These are phyloP conservation scores for Sesbania bispinosa DNA, from an alignment of 306 rosid species.

Conservation along the genomic window DNA sequence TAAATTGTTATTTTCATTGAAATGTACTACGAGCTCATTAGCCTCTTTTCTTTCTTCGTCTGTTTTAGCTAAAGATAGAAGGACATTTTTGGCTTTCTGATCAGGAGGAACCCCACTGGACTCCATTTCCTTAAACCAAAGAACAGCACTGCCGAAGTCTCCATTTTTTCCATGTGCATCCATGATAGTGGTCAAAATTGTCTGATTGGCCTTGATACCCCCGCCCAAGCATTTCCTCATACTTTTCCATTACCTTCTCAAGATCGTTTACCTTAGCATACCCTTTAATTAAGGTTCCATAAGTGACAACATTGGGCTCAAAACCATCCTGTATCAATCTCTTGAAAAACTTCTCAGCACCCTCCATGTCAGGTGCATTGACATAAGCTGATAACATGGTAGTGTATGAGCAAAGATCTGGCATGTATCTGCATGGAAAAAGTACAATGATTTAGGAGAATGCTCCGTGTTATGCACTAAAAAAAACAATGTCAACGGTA, in stretches of 20 bases:
- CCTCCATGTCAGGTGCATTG: constrained; percentile 85
- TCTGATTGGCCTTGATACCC: constrained; percentile 69
- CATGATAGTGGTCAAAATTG: constrained; percentile 77
- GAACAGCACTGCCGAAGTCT: constrained; percentile 70
- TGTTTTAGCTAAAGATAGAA: constrained; percentile 70
- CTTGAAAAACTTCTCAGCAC: constrained; percentile 78
- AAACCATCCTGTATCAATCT: constrained; percentile 71
- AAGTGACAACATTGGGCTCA: constrained; percentile 77
- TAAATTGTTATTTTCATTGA: constrained; percentile 29
- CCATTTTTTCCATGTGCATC: constrained; percentile 79
- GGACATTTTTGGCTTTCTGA: constrained; percentile 78
- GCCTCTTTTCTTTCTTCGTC: constrained; percentile 57
- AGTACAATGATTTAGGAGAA: constrained; percentile 18
- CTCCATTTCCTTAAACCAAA: constrained; percentile 88
- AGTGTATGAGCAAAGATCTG: constrained; percentile 82
- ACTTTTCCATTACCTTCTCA: constrained; percentile 62
- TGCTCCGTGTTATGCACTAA: neutral
- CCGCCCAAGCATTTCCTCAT: constrained; percentile 64
- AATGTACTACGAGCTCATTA: constrained; percentile 44
- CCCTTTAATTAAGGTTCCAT: constrained; percentile 80
- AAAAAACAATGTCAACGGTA: neutral
- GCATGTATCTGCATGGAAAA: constrained; percentile 54
- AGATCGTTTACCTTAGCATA: constrained; percentile 65
- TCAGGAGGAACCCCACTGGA: constrained; percentile 63
- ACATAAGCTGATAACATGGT: constrained; percentile 92